These are phyloP conservation scores for Cercospora sp. DNA, from an alignment of 2,329 filamentous ascomycete species.

Conservation along the genomic window DNA sequence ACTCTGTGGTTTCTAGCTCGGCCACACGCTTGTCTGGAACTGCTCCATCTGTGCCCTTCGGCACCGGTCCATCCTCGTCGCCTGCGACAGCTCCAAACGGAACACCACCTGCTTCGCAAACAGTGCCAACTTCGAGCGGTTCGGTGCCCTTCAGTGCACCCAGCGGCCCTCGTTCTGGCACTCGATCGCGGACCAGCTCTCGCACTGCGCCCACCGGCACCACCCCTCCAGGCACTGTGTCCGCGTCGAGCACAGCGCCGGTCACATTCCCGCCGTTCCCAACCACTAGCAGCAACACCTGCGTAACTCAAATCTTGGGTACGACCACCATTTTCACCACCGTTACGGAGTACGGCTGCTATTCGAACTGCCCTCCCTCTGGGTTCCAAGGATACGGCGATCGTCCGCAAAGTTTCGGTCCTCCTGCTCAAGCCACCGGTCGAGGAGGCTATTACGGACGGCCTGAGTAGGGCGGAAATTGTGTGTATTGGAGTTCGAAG, in stretches of 20 bases:
- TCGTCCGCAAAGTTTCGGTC: slow-evolving; percentile 19
- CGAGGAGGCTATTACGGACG: not conserved
- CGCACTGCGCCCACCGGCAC: slow-evolving; percentile 16
- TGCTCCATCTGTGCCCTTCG: slow-evolving; percentile 9
- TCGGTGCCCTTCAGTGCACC: slow-evolving; percentile 17
- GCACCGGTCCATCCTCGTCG: slow-evolving; percentile 7
- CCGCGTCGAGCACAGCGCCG: slow-evolving; percentile 16
- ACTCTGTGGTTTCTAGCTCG: slow-evolving; percentile 6
- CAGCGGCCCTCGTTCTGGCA: slow-evolving; percentile 15
- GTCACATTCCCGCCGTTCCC: slow-evolving; percentile 23
- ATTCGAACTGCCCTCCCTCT: slow-evolving; percentile 23
- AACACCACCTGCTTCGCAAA: not conserved
- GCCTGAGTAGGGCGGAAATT: not conserved
- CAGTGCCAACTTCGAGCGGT: slow-evolving; percentile 4
- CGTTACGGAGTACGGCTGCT: slow-evolving; percentile 27
- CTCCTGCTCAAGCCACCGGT: slow-evolving; percentile 12
- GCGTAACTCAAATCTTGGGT: slow-evolving; percentile 27
- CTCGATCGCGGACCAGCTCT: slow-evolving; percentile 8
- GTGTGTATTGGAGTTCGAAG: not conserved
- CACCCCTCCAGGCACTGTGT: slow-evolving; percentile 5
- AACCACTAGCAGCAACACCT: slow-evolving; percentile 20
- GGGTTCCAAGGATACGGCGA: slow-evolving; percentile 15
- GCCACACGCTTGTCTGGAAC: slow-evolving; percentile 8
- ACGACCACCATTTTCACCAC: slow-evolving; percentile 31
- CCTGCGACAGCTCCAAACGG: slow-evolving; percentile 3